Evolutionary conservation across 2,329 filamentous ascomycete genomes (phyloP).

Genomic region (Aurifilum marmelostoma): DNA sequence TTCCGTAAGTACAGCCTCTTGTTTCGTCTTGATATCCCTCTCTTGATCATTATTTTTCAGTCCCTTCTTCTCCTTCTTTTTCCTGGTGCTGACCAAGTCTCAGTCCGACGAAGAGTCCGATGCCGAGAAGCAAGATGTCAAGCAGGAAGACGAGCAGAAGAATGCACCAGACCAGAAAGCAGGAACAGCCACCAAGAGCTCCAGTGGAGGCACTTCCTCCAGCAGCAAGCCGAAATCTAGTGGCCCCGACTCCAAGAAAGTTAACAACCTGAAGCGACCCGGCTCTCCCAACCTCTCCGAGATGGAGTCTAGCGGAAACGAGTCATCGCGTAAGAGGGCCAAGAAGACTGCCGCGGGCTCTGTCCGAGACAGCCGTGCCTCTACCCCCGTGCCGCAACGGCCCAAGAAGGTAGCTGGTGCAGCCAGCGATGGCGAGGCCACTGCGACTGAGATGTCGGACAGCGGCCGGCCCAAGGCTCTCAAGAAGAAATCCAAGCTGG

Average conservation of each 20-base stretch:
- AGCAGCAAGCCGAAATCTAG: slow-evolving; percentile 46
- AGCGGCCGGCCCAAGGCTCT: slow-evolving; percentile 57
- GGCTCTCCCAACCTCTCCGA: slow-evolving; percentile 80
- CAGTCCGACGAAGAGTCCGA: slow-evolving; percentile 58
- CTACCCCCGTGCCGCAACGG: slow-evolving; percentile 58
- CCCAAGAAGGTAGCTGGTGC: slow-evolving; percentile 57
- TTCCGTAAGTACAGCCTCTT: slow-evolving; percentile 35
- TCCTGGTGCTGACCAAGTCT: slow-evolving; percentile 30
- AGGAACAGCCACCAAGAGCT: slow-evolving; percentile 69
- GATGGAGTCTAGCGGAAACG: slow-evolving; percentile 83
- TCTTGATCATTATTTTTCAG: too few relatives aligned
- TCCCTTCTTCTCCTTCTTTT: too few relatives aligned
- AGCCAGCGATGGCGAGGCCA: slow-evolving; percentile 73
- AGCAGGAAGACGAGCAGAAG: slow-evolving; percentile 54
- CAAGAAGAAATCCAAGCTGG: slow-evolving; percentile 53
- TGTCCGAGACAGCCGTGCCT: slow-evolving; percentile 55
- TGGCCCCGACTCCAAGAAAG: slow-evolving; percentile 55
- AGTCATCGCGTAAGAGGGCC: slow-evolving; percentile 78
- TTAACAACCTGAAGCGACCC: slow-evolving; percentile 74
- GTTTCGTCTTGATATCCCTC: too few relatives aligned
- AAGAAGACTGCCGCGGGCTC: slow-evolving; percentile 63
- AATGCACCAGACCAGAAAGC: slow-evolving; percentile 45
- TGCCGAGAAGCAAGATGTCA: slow-evolving; percentile 59
- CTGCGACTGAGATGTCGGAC: slow-evolving; percentile 69
- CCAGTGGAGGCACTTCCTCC: slow-evolving; percentile 53